These are phyloP conservation scores for Trichosporon sp. DNA, from an alignment of 1,284 basidiomycete genomes.

Conservation along the genomic window DNA sequence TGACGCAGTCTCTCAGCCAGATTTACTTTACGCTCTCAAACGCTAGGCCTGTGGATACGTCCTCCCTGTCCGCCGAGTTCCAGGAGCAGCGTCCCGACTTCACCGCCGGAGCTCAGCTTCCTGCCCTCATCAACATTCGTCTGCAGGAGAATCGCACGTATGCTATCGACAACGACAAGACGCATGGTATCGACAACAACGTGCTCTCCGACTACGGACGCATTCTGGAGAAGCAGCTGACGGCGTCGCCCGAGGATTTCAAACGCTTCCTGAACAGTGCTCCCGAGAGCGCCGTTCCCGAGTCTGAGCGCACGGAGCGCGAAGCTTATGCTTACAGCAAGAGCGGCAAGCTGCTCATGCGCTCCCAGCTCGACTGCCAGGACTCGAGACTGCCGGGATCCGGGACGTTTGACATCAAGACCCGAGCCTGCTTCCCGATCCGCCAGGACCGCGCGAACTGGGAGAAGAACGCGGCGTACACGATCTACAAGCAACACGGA, in stretches of 20 bases:
- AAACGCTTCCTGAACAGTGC: constrained; percentile 63
- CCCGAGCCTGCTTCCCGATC: constrained; percentile 80
- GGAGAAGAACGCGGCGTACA: constrained; percentile 75
- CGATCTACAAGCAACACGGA: constrained; percentile 68
- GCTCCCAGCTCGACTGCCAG: constrained; percentile 90
- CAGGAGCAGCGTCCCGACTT: constrained; percentile 65
- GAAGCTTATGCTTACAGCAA: constrained; percentile 81
- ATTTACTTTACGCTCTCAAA: constrained; percentile 76
- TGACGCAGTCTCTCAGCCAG: constrained; percentile 80
- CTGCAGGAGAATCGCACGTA: constrained; percentile 64
- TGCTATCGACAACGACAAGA: constrained; percentile 74
- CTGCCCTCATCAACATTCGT: constrained; percentile 70
- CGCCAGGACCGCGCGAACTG: constrained; percentile 85
- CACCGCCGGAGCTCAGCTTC: constrained; percentile 78
- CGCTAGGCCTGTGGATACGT: constrained; percentile 66
- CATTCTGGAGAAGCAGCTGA: constrained; percentile 86
- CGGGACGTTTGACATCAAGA: constrained; percentile 95
- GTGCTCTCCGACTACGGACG: constrained; percentile 83
- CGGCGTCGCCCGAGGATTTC: constrained; percentile 69
- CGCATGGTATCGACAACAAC: constrained; percentile 63
- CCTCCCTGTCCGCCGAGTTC: constrained; percentile 66
- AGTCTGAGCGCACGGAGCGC: constrained; percentile 55
- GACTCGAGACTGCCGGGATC: constrained; percentile 80
- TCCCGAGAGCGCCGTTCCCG: constrained; percentile 52
- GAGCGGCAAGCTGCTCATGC: constrained; percentile 74